Conservation (phyloP, 2,329 filamentous ascomycete genomes). For the Botryosphaeria dothidea region DNA sequence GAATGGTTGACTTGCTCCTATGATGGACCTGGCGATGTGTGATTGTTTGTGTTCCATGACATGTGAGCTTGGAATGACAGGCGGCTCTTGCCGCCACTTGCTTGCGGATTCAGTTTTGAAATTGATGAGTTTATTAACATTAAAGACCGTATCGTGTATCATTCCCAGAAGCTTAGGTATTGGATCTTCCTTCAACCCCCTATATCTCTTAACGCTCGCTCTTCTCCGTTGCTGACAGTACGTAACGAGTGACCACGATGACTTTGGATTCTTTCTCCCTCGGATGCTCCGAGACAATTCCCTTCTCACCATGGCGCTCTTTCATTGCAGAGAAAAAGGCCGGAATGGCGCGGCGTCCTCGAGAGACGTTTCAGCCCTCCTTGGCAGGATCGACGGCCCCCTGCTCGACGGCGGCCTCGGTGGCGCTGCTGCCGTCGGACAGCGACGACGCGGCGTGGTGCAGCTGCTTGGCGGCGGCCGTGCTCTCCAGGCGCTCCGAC, state of each 20-base stretch:
- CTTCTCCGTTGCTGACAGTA: neutral
- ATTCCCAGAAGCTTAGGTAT: neutral
- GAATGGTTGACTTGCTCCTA: neutral
- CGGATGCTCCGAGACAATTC: no score
- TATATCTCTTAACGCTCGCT: neutral
- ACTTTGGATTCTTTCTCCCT: no score
- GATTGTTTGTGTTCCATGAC: neutral
- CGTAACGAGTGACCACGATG: neutral
- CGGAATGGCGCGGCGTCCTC: neutral
- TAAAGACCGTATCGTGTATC: neutral
- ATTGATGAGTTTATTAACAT: neutral
- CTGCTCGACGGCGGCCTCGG: neutral
- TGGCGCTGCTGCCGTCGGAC: neutral
- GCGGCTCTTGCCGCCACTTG: no score
- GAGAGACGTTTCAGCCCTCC: neutral
- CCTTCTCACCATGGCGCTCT: no score
- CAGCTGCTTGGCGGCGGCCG: constrained; percentile 18
- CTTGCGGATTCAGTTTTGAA: no score
- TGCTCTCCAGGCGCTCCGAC: constrained; percentile 12
- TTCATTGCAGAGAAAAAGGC: neutral
- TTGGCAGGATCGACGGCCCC: neutral
- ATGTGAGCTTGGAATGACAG: no score
- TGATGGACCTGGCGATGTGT: neutral
- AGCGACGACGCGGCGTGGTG: neutral
- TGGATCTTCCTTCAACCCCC: neutral